Percentiles rank a stretch among this genome's conserved stretches.
Conservation (phyloP, 192 early-diverging fungal genomes). For the Rhizophagus clarus region DNA sequence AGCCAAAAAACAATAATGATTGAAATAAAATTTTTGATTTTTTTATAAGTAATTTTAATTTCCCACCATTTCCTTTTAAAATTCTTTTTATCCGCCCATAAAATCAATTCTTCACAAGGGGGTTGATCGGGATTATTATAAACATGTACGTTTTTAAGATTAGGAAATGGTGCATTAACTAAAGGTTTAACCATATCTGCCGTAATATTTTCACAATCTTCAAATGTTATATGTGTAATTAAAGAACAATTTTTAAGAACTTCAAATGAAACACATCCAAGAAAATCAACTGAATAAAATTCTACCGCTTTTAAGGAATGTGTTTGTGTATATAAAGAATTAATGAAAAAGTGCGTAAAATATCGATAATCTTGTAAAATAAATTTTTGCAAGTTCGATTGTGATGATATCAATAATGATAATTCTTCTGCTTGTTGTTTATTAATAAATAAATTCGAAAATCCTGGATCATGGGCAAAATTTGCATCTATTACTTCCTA, state of each 20-base stretch:
- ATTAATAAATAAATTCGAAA: background rate
- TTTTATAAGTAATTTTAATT: background rate
- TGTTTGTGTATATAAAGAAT: background rate
- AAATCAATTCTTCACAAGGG: background rate
- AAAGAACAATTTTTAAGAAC: background rate
- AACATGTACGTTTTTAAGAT: background rate
- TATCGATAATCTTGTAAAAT: slow-evolving; percentile 4
- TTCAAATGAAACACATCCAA: background rate
- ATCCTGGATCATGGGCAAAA: slow-evolving; percentile 11
- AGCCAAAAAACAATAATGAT: background rate
- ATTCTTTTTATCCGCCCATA: background rate
- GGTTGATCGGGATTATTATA: background rate
- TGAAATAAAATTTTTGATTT: background rate
- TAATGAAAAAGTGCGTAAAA: slow-evolving; percentile 7
- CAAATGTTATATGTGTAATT: background rate
- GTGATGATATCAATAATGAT: background rate
- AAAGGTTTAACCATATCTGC: background rate
- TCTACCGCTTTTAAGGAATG: background rate
- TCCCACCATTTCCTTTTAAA: background rate
- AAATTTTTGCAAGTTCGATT: background rate
- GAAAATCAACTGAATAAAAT: slow-evolving; percentile 20
- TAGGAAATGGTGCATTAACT: background rate
- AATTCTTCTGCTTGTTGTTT: background rate
- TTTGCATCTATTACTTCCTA: background rate
- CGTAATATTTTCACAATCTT: background rate